Conservation (phyloP, 352 stramenopile species). For the Peronospora destructor region DNA sequence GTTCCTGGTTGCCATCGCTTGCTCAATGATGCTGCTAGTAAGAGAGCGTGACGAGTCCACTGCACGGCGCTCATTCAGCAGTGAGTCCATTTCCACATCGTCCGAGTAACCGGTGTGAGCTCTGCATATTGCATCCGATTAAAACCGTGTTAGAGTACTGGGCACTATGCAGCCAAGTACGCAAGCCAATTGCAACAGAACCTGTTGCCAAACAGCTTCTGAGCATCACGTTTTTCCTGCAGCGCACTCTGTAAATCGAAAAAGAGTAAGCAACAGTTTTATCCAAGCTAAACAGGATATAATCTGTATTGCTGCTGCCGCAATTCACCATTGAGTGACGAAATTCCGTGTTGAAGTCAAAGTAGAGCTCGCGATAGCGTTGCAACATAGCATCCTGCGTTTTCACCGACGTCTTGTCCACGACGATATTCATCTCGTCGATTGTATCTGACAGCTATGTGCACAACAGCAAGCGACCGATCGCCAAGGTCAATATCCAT, state of each 20-base stretch:
- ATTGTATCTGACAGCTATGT: constrained; percentile 74
- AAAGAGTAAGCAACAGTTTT: not conserved
- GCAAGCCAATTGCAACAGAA: constrained; percentile 16
- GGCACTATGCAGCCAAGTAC: not conserved
- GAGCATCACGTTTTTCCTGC: constrained; percentile 76
- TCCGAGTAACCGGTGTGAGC: constrained; percentile 38
- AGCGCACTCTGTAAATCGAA: constrained; percentile 45
- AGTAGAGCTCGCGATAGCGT: constrained; percentile 93
- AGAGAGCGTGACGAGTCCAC: constrained; percentile 79
- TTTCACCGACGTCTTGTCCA: constrained; percentile 65
- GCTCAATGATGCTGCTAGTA: constrained; percentile 78
- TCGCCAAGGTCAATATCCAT: not conserved
- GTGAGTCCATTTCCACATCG: constrained; percentile 66
- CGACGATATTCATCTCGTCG: constrained; percentile 76
- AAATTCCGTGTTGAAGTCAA: constrained; percentile 94
- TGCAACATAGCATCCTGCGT: constrained; percentile 87
- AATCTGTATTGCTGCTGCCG: not conserved
- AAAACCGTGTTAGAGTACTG: not conserved
- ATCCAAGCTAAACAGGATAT: not conserved
- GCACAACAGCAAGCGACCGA: constrained; percentile 1
- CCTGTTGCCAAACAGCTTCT: constrained; percentile 78
- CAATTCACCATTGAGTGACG: constrained; percentile 70
- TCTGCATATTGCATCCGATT: constrained; percentile 18
- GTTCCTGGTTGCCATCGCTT: constrained; percentile 82
- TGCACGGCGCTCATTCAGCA: constrained; percentile 72